These are phyloP conservation scores for Ogataea hybrid DNA, from an alignment of 1,139 yeast species.

Conservation along the genomic window DNA sequence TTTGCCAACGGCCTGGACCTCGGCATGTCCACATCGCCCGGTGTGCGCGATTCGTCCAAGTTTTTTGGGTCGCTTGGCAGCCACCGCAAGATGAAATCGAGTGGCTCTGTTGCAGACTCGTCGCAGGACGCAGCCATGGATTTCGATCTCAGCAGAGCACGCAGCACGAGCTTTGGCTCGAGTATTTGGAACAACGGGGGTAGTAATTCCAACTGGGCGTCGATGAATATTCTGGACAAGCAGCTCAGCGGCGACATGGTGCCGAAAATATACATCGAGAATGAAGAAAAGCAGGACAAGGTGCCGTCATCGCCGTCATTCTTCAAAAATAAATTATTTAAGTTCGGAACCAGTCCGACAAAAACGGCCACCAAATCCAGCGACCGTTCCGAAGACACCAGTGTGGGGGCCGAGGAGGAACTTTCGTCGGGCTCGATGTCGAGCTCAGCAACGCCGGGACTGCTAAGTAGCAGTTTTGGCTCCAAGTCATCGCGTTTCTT, in stretches of 20 bases:
- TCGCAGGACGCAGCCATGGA: conserved; percentile 13
- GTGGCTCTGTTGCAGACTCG: conserved; percentile 14
- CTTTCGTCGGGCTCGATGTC: conserved; percentile 1
- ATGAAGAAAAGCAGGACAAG: conserved; percentile 11
- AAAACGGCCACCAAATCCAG: conserved; percentile 25
- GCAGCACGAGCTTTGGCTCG: conserved; percentile 33
- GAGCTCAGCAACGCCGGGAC: conserved; percentile 10
- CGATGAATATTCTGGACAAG: conserved; percentile 1
- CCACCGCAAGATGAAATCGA: conserved; percentile 14
- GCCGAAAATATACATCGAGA: conserved; percentile 7
- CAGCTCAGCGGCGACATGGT: conserved; percentile 3
- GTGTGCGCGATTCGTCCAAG: conserved; percentile 19
- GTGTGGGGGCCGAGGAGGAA: conserved; percentile 24
- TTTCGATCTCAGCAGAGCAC: conserved; percentile 22
- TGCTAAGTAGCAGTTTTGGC: conserved; percentile 22
- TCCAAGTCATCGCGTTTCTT: conserved; percentile 30
- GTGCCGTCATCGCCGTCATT: conserved; percentile 29
- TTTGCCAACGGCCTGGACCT: background rate
- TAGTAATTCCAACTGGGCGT: conserved; percentile 21
- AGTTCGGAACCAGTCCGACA: conserved; percentile 32
- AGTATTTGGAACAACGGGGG: conserved; percentile 32
- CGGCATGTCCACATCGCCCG: conserved; percentile 22
- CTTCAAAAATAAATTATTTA: conserved; percentile 28
- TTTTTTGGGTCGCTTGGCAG: conserved; percentile 21
- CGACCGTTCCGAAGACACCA: conserved; percentile 21